These are phyloP conservation scores for Globisporangium heterothallicum DNA, from an alignment of 352 stramenopile species.

Conservation along the genomic window DNA sequence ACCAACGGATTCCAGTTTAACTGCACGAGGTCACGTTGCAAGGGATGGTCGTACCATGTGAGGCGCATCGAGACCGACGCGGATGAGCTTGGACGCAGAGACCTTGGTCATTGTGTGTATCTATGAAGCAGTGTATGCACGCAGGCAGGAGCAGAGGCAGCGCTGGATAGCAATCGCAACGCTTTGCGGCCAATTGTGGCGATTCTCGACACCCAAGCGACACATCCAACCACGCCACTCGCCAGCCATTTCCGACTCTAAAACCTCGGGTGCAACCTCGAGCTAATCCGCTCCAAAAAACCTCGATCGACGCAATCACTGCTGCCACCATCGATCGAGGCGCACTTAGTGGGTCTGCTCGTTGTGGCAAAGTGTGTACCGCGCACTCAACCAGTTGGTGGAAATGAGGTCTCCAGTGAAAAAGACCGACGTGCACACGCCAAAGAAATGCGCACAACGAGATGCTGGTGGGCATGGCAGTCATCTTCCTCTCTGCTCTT, in stretches of 20 bases:
- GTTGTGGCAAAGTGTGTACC: background rate
- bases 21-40: background rate
- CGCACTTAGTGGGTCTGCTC: background rate
- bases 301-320: background rate
- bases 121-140: background rate
- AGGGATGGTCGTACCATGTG: conserved; percentile 51
- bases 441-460: too few relatives aligned
- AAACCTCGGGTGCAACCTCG: background rate
- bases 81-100: conserved; percentile 60
- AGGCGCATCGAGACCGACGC: conserved; percentile 65
- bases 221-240: background rate
- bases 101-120: conserved; percentile 51
- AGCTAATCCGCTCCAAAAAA: background rate
- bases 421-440: conserved; percentile 1
- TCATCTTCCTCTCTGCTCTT: too few relatives aligned
- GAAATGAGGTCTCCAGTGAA: background rate
- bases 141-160: background rate
- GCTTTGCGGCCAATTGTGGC: background rate
- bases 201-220: conserved; percentile 7
- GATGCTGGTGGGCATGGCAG: too few relatives aligned
- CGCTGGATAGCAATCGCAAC: background rate
- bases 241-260: conserved; percentile 11
- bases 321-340: background rate
- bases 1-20: background rate
- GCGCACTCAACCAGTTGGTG: background rate